phyloP scores from a whole-genome alignment of 2,329 filamentous ascomycete genomes.

The Epichloe amarillans region DNA sequence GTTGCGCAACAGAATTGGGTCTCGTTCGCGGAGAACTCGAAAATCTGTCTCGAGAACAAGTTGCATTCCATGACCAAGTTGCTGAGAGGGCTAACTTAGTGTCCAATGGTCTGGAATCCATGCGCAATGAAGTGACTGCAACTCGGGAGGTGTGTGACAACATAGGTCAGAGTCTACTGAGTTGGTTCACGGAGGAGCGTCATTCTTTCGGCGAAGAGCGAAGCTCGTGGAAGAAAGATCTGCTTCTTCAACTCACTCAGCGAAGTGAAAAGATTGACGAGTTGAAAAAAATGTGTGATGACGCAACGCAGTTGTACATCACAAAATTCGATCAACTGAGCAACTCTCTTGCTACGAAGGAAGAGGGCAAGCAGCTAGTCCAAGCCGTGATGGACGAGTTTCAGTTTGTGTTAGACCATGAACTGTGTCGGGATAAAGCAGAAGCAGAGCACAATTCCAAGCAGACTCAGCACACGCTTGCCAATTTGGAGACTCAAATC shows the following conservation, averaged over 20 bases:
- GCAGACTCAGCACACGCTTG: slow-evolving; percentile 7
- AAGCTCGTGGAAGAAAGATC: slow-evolving; percentile 2
- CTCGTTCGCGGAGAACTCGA: not conserved
- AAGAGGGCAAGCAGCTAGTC: slow-evolving; percentile 8
- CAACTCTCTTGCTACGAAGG: slow-evolving; percentile 1
- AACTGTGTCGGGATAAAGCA: slow-evolving; percentile 11
- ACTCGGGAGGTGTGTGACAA: not conserved
- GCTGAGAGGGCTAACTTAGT: not conserved
- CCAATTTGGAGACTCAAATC: slow-evolving; percentile 11
- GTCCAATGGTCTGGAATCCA: not conserved
- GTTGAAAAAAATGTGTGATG: not conserved
- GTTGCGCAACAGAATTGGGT: slow-evolving; percentile 2
- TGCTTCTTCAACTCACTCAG: not conserved
- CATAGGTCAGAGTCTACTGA: not conserved
- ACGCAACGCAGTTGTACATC: not conserved
- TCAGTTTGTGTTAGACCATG: slow-evolving; percentile 10
- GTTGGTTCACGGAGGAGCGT: not conserved
- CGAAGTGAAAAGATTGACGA: slow-evolving; percentile 1
- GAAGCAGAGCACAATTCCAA: slow-evolving; percentile 8
- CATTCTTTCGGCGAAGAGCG: not conserved
- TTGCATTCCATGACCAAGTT: slow-evolving; percentile 3
- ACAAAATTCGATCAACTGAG: slow-evolving; percentile 1
- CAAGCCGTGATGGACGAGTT: slow-evolving; percentile 10
- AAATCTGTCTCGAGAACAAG: slow-evolving; percentile 6
- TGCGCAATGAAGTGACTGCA: not conserved